These are phyloP conservation scores for Onygena corvina DNA, from an alignment of 2,329 filamentous ascomycete genomes.

Conservation along the genomic window DNA sequence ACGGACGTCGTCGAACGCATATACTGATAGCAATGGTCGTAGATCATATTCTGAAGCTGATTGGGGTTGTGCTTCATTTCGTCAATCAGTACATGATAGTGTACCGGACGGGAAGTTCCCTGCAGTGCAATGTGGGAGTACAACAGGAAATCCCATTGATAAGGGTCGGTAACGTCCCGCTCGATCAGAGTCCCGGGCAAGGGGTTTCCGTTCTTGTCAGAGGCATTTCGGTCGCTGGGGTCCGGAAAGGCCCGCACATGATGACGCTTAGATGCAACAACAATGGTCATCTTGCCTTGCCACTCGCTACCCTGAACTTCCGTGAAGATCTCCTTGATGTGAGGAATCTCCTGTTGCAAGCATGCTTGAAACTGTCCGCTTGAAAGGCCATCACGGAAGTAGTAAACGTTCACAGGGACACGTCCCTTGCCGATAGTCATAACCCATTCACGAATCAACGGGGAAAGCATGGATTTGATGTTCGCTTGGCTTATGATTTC, in stretches of 20 bases:
- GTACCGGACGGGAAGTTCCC: constrained; percentile 81
- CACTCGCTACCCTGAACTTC: constrained; percentile 27
- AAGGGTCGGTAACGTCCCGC: constrained; percentile 76
- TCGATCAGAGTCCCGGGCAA: constrained; percentile 81
- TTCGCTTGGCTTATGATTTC: constrained; percentile 66
- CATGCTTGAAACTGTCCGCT: constrained; percentile 77
- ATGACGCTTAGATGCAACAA: constrained; percentile 86
- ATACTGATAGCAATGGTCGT: constrained; percentile 91
- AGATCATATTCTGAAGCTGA: constrained; percentile 74
- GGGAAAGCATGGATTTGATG: constrained; percentile 52
- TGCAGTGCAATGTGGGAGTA: constrained; percentile 70
- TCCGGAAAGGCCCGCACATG: constrained; percentile 86
- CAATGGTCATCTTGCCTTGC: constrained; percentile 63
- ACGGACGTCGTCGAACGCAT: constrained; percentile 85
- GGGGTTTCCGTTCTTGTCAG: constrained; percentile 68
- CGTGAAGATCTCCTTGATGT: constrained; percentile 53
- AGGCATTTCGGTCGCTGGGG: constrained; percentile 34
- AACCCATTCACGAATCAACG: constrained; percentile 55
- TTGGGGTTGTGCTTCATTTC: constrained; percentile 58
- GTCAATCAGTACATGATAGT: constrained; percentile 82
- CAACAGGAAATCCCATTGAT: constrained; percentile 78
- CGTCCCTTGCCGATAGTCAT: constrained; percentile 41
- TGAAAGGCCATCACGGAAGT: constrained; percentile 84
- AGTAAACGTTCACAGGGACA: constrained; percentile 64
- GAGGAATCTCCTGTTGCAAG: constrained; percentile 60